These are phyloP conservation scores for Orbilia javanica DNA, from an alignment of 2,329 filamentous ascomycete species.

Conservation along the genomic window DNA sequence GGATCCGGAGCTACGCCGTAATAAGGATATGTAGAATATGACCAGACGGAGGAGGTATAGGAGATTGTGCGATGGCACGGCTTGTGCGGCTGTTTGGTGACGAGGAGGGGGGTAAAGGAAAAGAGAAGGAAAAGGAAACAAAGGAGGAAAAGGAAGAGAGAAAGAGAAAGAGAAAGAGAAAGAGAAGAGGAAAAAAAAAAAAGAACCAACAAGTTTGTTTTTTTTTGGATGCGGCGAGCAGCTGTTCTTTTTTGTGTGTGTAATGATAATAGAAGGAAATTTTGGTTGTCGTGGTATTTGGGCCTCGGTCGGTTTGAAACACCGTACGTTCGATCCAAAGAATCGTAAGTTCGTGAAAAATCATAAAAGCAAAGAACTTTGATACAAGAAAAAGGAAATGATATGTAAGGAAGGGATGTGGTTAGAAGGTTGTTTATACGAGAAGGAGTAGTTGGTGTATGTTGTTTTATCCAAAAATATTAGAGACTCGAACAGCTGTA, in stretches of 20 bases:
- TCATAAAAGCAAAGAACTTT: constrained; percentile 57
- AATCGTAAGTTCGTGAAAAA: constrained; percentile 55
- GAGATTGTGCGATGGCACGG: constrained; percentile 57
- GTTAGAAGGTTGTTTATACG: background rate
- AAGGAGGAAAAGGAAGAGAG: no score
- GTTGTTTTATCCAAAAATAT: constrained; percentile 4
- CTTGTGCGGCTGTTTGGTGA: constrained; percentile 26
- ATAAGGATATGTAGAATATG: constrained; percentile 7
- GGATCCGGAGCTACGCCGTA: background rate
- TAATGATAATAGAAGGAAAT: constrained; percentile 36
- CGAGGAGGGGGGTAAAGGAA: background rate
- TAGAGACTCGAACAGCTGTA: constrained; percentile 30
- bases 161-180: no score
- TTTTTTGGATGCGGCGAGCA: constrained; percentile 56
- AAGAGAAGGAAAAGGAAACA: constrained; percentile 1
- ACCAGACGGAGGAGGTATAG: constrained; percentile 8
- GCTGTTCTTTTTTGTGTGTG: constrained; percentile 58
- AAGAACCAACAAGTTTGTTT: constrained; percentile 34
- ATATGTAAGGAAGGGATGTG: constrained; percentile 22
- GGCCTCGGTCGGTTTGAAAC: constrained; percentile 28
- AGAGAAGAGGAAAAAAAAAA: constrained; percentile 8
- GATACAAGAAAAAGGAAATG: constrained; percentile 49
- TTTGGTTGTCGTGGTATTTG: constrained; percentile 53
- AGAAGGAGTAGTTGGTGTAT: constrained; percentile 3
- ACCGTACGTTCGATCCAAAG: constrained; percentile 27